A percentile compares a stretch with the other conserved stretches of the same genome.
Evolutionary conservation across 225 moss, liverwort and hornwort species (phyloP).

Genomic region (Asterella californica): DNA sequence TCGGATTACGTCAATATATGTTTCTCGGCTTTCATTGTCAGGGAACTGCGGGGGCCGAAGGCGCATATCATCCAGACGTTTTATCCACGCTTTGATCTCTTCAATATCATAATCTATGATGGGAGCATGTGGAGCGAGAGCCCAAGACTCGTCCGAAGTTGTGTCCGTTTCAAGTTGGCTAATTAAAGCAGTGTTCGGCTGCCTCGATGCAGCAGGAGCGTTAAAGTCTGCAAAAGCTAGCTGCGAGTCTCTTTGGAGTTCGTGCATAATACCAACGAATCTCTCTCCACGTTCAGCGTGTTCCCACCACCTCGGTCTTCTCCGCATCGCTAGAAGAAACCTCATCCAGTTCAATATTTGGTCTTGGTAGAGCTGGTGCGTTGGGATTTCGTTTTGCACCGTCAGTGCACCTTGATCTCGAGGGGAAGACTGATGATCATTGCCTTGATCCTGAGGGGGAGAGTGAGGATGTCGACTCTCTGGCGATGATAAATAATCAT

Average conservation of each 20-base stretch:
- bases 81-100: not conserved
- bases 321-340: not conserved
- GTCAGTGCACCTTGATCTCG: no score
- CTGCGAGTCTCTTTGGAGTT: not conserved
- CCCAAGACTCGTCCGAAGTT: no score
- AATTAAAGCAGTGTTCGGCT: not conserved
- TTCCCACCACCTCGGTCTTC: constrained; percentile 3
- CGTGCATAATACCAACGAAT: not conserved
- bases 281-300: not conserved
- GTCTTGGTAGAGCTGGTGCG: not conserved
- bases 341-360: not conserved
- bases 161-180: not conserved
- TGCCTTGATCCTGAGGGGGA: no score
- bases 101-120: not conserved
- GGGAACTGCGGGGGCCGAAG: not conserved
- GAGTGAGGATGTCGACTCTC: no score
- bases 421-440: no score
- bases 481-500: no score
- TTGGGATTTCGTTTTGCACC: not conserved
- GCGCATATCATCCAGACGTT: not conserved
- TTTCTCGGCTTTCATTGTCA: not conserved
- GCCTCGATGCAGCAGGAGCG: no score
- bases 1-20: not conserved
- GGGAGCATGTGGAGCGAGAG: not conserved
- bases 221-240: not conserved